Evolutionary conservation across 1,139 yeast genomes (phyloP), one percentile per base, ranked within the genome.

Genomic region (Hyphopichia khmerensis): DNA sequence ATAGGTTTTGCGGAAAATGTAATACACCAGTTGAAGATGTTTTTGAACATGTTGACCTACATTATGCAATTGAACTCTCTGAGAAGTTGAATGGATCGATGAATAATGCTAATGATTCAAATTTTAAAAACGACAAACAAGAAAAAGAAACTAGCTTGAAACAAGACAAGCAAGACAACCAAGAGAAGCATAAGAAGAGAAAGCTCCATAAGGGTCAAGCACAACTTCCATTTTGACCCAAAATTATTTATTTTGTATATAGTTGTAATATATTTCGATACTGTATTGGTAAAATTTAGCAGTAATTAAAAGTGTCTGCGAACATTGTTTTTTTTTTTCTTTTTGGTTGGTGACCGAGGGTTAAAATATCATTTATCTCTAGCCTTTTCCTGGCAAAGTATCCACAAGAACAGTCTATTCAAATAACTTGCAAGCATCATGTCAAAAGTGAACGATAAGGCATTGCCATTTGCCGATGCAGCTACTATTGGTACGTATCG

Each of bases 391-490:
- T 26, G 8, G 8, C 24, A 8, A 21, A 21, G 24, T 8, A 8
- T 21, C 24, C 24, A 8, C n/a, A n/a, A n/a, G n/a, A n/a, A n/a
- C n/a, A n/a, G n/a, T n/a, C n/a, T 21, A 21, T 8, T 21, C 8
- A 6, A 6, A 21, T 21, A 21, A 21, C 8, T 6, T 5, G 24
- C 24, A 21, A 21, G 24, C 29, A 11, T 26, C 29, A 64, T 64
- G 68, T 57, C 65, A 6, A 55, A 56, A 36, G 59, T 50, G 23
- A 64, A 59, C 48, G 54, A 58, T 15, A 56, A 56, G 38, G 64
- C 69, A 14, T 59, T 73, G 37, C 78, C 78, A 3, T 71, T 67
- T 54, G 77, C 79, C 10, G 75, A 73, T 49, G 73, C 79, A 2
- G 77, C 78, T 10, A 71, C 77, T 0, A 72, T 72, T 48, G 75